Conservation (phyloP, 495 filamentous ascomycete genomes). For the Hyphodiscus hymeniophilus region DNA sequence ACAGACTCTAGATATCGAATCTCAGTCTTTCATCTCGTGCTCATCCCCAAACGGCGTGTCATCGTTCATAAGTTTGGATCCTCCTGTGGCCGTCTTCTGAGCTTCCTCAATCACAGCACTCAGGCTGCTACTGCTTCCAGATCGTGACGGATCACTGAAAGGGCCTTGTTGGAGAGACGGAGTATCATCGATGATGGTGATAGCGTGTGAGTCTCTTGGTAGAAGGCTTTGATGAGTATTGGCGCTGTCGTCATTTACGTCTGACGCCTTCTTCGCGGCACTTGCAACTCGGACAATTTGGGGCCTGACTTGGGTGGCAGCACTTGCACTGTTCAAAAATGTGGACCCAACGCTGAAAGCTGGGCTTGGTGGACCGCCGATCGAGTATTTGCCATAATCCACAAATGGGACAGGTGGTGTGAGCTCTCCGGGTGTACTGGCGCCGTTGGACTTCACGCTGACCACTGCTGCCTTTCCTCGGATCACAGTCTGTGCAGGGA, state of each 20-base stretch:
- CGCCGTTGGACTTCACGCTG: conserved; percentile 63
- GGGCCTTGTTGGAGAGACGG: conserved; percentile 43
- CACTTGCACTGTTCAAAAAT: conserved; percentile 52
- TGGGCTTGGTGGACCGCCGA: conserved; percentile 34
- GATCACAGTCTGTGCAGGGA: conserved; percentile 76
- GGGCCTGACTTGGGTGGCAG: conserved; percentile 43
- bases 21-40: conserved; percentile 30
- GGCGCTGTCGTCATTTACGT: conserved; percentile 30
- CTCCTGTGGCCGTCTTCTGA: conserved; percentile 28
- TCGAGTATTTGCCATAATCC: conserved; percentile 40
- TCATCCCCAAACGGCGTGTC: conserved; percentile 49
- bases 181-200: conserved; percentile 43
- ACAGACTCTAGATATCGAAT: too few species aligned
- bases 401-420: conserved; percentile 48
- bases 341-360: conserved; percentile 57
- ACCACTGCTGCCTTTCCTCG: conserved; percentile 84
- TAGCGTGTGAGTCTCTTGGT: conserved; percentile 25
- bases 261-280: conserved; percentile 32
- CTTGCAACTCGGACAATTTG: conserved; percentile 46
- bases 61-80: conserved; percentile 22
- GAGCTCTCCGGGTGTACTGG: conserved; percentile 34
- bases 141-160: conserved; percentile 45
- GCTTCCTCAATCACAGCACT: conserved; percentile 47
- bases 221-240: conserved; percentile 9
- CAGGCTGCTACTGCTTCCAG: conserved; percentile 35